Evolutionary conservation across 106 monocot species (phyloP).

Genomic region (Dendrobium officinale): DNA sequence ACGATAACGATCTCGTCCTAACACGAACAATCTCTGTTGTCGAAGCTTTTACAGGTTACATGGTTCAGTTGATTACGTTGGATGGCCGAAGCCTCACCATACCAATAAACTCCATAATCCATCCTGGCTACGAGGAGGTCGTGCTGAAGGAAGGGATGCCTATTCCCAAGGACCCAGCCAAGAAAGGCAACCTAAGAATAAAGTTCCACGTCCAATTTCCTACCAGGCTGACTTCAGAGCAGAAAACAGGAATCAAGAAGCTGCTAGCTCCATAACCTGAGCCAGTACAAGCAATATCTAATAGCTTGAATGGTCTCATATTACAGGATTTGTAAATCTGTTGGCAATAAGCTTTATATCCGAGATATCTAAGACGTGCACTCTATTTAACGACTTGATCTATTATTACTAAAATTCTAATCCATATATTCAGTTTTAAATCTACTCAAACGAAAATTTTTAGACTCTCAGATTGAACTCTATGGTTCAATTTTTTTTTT

Average conservation of each 20-base stretch:
- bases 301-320: no score
- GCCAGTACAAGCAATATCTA: no score
- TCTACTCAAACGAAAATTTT: no score
- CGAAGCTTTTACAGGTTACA: slow-evolving; percentile 17
- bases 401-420: no score
- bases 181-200: slow-evolving; percentile 14
- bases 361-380: no score
- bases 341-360: no score
- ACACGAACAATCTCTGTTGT: slow-evolving; percentile 13
- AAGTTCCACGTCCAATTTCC: slow-evolving; percentile 22
- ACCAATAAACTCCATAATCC: slow-evolving; percentile 16
- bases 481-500: no score
- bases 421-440: no score
- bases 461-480: no score
- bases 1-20: slow-evolving; percentile 15
- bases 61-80: slow-evolving; percentile 8
- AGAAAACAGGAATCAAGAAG: slow-evolving; percentile 14
- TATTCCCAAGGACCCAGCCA: slow-evolving; percentile 16
- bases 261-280: slow-evolving; percentile 13
- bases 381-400: no score
- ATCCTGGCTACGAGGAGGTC: slow-evolving; percentile 25
- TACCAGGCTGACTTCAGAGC: slow-evolving; percentile 14
- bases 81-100: slow-evolving; percentile 20
- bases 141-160: slow-evolving; percentile 20
- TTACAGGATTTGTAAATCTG: no score